Percentiles rank a stretch among this genome's conserved stretches.
Conservation (phyloP, 805 yeast species). For the Kluyveromyces siamensis region DNA sequence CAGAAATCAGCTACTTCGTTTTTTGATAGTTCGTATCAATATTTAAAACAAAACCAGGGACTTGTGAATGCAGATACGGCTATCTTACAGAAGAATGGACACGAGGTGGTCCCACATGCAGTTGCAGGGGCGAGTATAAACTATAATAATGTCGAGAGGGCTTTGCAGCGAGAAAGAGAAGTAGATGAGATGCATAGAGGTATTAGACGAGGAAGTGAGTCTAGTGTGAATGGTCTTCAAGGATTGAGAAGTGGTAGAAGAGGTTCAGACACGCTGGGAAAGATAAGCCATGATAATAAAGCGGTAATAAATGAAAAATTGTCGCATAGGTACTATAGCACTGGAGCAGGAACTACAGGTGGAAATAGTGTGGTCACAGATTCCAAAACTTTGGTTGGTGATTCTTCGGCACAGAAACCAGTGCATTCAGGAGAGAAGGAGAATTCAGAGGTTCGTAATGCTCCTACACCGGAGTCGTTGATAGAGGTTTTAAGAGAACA, state of each 20-base stretch:
- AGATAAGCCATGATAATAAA: slow-evolving; percentile 9
- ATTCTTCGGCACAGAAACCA: neutral
- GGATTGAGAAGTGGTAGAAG: neutral
- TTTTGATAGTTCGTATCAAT: slow-evolving; percentile 34
- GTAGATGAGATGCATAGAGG: slow-evolving; percentile 3
- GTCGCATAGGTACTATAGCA: slow-evolving; percentile 11
- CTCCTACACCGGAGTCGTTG: neutral
- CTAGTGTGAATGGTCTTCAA: neutral
- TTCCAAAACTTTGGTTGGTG: slow-evolving; percentile 4
- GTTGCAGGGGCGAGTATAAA: slow-evolving; percentile 29
- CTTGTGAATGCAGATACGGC: slow-evolving; percentile 19
- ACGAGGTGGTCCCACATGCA: slow-evolving; percentile 28
- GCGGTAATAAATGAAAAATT: slow-evolving; percentile 11
- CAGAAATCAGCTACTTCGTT: slow-evolving; percentile 28
- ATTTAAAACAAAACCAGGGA: slow-evolving; percentile 31
- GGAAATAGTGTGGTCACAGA: neutral
- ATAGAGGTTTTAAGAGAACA: neutral
- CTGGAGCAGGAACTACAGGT: neutral
- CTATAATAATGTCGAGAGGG: slow-evolving; percentile 23
- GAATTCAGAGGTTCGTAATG: neutral
- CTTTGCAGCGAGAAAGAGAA: slow-evolving; percentile 9
- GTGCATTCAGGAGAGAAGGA: neutral
- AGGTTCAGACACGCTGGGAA: neutral
- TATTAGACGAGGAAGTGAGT: slow-evolving; percentile 2
- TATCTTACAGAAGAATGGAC: slow-evolving; percentile 11